Percentiles rank a stretch among this genome's conserved stretches.
Conservation (phyloP, 768 basidiomycete genomes). For the Naematelia aurantialba region DNA sequence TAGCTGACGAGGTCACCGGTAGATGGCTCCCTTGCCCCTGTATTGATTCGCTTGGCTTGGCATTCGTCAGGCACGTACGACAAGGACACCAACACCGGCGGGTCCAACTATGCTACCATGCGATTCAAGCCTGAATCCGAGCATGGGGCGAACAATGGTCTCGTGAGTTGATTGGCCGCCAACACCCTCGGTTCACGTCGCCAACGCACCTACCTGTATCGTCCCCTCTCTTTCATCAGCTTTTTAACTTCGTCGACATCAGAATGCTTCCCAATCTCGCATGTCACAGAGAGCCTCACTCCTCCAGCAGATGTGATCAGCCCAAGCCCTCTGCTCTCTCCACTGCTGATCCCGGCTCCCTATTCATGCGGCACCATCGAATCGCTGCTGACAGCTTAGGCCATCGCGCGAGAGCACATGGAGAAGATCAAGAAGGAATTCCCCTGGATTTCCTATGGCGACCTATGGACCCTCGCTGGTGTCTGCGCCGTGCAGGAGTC, state of each 20-base stretch:
- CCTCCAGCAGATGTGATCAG: background rate
- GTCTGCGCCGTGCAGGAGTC: constrained; percentile 87
- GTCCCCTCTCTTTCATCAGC: constrained; percentile 2
- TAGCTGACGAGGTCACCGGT: background rate
- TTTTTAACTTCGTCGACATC: background rate
- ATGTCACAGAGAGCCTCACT: background rate
- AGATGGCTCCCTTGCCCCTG: constrained; percentile 60
- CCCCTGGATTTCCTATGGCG: constrained; percentile 92
- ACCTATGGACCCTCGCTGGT: constrained; percentile 93
- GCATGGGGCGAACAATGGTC: constrained; percentile 56
- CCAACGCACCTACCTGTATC: background rate
- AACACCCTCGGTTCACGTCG: too few relatives aligned
- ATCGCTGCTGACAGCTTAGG: constrained; percentile 27
- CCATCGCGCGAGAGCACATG: constrained; percentile 75
- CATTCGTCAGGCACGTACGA: constrained; percentile 91
- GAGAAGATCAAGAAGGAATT: constrained; percentile 82
- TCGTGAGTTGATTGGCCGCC: constrained; percentile 28
- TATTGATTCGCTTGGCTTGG: constrained; percentile 87
- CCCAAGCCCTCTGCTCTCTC: background rate
- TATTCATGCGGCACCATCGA: background rate
- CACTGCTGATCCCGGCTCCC: background rate
- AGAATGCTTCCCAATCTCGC: background rate
- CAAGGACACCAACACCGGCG: constrained; percentile 56
- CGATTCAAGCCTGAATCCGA: constrained; percentile 83
- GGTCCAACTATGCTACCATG: constrained; percentile 93